Evolutionary conservation across 345 rosid genomes (phyloP).

Genomic region (Salix arbutifolia): DNA sequence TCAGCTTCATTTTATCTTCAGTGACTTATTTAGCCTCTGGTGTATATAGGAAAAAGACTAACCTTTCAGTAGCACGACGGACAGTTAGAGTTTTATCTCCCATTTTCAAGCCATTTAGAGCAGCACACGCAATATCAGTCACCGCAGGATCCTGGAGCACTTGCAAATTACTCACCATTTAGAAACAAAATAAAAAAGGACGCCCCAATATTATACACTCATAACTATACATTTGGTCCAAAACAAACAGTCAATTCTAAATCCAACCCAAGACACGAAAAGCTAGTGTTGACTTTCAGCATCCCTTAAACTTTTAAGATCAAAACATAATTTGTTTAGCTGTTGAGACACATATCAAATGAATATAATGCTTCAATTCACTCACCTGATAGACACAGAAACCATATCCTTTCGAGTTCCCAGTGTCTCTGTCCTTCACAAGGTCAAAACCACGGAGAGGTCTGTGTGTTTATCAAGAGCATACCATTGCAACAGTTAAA

Average conservation of each 20-base stretch:
- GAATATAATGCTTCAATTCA: not conserved
- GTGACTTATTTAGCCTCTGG: not conserved
- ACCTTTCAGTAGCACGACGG: slow-evolving; percentile 32
- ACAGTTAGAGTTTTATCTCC: slow-evolving; percentile 36
- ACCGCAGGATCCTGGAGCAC: slow-evolving; percentile 24
- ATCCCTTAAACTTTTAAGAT: not conserved
- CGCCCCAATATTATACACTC: not conserved
- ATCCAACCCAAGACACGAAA: not conserved
- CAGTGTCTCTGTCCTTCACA: slow-evolving; percentile 87
- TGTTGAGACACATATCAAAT: not conserved
- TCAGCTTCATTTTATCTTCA: not conserved
- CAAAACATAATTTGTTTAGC: not conserved
- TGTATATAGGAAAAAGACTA: not conserved
- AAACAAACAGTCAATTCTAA: not conserved
- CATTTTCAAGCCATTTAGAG: slow-evolving; percentile 37
- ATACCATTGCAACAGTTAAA: not conserved
- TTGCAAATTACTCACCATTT: not conserved
- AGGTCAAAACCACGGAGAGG: slow-evolving; percentile 77
- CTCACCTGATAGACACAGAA: slow-evolving; percentile 67
- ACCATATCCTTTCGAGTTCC: slow-evolving; percentile 83
- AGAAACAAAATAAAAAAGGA: not conserved
- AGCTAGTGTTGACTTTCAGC: not conserved
- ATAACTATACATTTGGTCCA: not conserved
- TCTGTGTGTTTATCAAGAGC: slow-evolving; percentile 15
- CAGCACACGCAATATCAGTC: slow-evolving; percentile 35